Percentiles rank a stretch among this genome's conserved stretches.
These are phyloP conservation scores for Podila minutissima DNA, from an alignment of 192 early-diverging fungal genomes.

Conservation along the genomic window DNA sequence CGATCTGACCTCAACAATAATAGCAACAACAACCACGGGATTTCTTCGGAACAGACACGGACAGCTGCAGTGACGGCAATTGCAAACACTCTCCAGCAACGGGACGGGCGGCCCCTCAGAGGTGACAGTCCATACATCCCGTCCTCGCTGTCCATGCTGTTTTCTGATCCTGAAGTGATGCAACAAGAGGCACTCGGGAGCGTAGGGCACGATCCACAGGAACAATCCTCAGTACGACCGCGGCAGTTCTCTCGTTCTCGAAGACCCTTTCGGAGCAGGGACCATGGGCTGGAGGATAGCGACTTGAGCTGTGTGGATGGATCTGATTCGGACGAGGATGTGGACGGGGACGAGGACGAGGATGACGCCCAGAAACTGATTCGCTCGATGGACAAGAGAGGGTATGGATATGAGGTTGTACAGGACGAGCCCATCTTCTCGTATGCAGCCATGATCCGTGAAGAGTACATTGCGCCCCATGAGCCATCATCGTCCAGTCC, in stretches of 20 bases:
- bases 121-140: conserved; percentile 45
- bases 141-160: conserved; percentile 43
- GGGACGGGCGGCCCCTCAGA: not conserved
- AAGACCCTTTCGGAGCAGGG: not conserved
- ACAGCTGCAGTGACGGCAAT: conserved; percentile 32
- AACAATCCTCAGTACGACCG: not conserved
- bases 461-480: conserved; percentile 39
- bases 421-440: conserved; percentile 20
- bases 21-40: not conserved
- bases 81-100: conserved; percentile 14
- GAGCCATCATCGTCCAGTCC: conserved; percentile 48
- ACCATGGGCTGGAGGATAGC: not conserved
- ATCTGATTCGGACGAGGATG: conserved; percentile 6
- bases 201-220: not conserved
- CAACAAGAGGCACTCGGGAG: not conserved
- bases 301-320: not conserved
- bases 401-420: conserved; percentile 37
- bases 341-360: not conserved
- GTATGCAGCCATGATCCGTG: conserved; percentile 21
- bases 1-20: not conserved
- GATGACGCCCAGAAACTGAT: not conserved
- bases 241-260: not conserved
- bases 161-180: conserved; percentile 47
- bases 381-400: not conserved
- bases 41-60: conserved; percentile 23